Conservation (phyloP, 208 protist species). For the Leishmania gerbilli region DNA sequence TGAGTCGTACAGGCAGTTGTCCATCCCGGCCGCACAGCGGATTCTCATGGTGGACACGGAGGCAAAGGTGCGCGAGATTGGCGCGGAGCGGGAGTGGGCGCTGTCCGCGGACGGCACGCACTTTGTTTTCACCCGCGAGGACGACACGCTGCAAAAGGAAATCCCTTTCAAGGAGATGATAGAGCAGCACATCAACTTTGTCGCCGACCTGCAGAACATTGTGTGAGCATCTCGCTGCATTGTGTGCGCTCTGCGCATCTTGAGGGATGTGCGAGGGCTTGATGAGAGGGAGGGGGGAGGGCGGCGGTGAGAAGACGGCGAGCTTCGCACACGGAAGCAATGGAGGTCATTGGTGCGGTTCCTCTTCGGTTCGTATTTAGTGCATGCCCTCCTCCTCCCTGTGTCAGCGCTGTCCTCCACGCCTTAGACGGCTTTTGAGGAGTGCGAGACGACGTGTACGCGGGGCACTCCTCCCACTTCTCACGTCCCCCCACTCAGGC, state of each 20-base stretch:
- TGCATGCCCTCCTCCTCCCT: background rate
- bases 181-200: slow-evolving; percentile 73
- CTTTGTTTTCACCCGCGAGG: slow-evolving; percentile 82
- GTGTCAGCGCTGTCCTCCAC: background rate
- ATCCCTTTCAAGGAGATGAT: slow-evolving; percentile 87
- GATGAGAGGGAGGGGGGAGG: too few relatives aligned
- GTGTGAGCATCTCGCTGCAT: slow-evolving; percentile 38
- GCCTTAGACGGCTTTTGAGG: too few relatives aligned
- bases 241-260: background rate
- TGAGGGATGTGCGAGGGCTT: too few relatives aligned
- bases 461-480: too few relatives aligned
- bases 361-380: background rate
- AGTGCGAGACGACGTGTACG: too few relatives aligned
- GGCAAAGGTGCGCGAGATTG: slow-evolving; percentile 75
- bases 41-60: slow-evolving; percentile 84
- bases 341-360: too few relatives aligned
- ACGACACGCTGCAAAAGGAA: slow-evolving; percentile 71
- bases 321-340: too few relatives aligned
- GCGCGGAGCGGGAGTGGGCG: slow-evolving; percentile 57
- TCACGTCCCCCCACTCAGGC: too few relatives aligned
- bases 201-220: slow-evolving; percentile 83
- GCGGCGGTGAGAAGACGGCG: too few relatives aligned
- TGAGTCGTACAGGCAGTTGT: slow-evolving; percentile 80
- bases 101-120: slow-evolving; percentile 43
- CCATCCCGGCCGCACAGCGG: slow-evolving; percentile 75